Percentiles rank a stretch among this genome's conserved stretches.
Conservation (phyloP, 371 early-diverging fungal genomes). For the Phascolomyces articulosus region DNA sequence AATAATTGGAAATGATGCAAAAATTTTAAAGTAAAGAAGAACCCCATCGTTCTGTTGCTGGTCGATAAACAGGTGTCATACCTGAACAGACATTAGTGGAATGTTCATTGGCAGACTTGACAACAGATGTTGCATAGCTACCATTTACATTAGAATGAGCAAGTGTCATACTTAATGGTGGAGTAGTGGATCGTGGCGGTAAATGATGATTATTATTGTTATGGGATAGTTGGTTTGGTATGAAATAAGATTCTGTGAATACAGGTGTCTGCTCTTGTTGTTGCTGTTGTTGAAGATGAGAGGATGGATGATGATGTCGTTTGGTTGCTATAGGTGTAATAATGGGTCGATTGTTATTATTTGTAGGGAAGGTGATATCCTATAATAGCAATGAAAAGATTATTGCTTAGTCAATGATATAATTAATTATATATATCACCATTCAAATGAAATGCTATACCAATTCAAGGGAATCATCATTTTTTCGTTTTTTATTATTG, state of each 20-base stretch:
- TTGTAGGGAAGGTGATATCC: too few relatives aligned
- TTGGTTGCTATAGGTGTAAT: not conserved
- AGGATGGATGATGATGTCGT: not conserved
- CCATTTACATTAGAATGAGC: conserved; percentile 40
- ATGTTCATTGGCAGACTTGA: conserved; percentile 32
- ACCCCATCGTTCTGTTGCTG: conserved; percentile 53
- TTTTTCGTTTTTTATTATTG: not conserved
- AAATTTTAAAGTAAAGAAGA: conserved; percentile 35
- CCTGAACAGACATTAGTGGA: conserved; percentile 42
- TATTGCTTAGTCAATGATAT: too few relatives aligned
- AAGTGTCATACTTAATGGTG: conserved; percentile 54
- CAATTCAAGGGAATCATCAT: not conserved
- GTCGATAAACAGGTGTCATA: conserved; percentile 47
- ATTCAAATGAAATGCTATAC: not conserved
- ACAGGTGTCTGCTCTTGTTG: not conserved
- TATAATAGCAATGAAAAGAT: too few relatives aligned
- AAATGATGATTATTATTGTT: too few relatives aligned
- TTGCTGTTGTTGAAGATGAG: not conserved
- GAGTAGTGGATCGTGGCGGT: conserved; percentile 34
- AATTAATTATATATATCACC: too few relatives aligned
- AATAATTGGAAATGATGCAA: too few relatives aligned
- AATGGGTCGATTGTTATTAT: too few relatives aligned
- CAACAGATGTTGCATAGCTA: conserved; percentile 34
- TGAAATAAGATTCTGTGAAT: not conserved
- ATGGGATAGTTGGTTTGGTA: not conserved